Conservation (phyloP, 257 asterid genomes). For the Paulownia fortunei region DNA sequence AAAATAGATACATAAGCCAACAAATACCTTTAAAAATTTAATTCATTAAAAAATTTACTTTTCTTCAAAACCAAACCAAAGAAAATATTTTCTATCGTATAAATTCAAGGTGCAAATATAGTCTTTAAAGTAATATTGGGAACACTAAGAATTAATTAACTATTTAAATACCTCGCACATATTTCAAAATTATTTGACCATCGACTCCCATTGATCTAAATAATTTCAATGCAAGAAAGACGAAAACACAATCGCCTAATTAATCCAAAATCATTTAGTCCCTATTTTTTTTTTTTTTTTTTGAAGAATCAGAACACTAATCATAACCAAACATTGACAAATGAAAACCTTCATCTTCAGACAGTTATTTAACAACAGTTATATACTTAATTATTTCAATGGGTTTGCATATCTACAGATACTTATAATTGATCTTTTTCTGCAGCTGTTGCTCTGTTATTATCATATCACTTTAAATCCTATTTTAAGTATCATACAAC, state of each 20-base stretch:
- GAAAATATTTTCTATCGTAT: too few relatives aligned
- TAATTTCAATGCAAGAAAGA: too few relatives aligned
- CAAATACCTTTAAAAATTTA: too few relatives aligned
- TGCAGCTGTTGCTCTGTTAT: constrained; percentile 39
- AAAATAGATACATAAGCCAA: too few relatives aligned
- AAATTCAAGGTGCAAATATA: too few relatives aligned
- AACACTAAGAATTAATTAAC: too few relatives aligned
- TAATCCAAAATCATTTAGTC: background rate
- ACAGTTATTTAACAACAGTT: constrained; percentile 4
- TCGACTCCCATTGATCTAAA: too few relatives aligned
- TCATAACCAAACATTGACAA: constrained; percentile 1
- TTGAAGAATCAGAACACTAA: background rate
- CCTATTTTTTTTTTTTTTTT: background rate
- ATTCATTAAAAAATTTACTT: too few relatives aligned
- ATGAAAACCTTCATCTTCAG: background rate
- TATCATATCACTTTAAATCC: constrained; percentile 25
- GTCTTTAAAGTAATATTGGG: too few relatives aligned
- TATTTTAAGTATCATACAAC: constrained; percentile 10
- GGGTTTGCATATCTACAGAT: background rate
- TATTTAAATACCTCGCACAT: too few relatives aligned
- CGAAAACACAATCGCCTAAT: background rate
- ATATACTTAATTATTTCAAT: background rate
- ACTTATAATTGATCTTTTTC: too few relatives aligned
- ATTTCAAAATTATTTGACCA: background rate
- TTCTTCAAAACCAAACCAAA: background rate